Conservation (phyloP, 306 rosid species). For the Carpinus viminea region DNA sequence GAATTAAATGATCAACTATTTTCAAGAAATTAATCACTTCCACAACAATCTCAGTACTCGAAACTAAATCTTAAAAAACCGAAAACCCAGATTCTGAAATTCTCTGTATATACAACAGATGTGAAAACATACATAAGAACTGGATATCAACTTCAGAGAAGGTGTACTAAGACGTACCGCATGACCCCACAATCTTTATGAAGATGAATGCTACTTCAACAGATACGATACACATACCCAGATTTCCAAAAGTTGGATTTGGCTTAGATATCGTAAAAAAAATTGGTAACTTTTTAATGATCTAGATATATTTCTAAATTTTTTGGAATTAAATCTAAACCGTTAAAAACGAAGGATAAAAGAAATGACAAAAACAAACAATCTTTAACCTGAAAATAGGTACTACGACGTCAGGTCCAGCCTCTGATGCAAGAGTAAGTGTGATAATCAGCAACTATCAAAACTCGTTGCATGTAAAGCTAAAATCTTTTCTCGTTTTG, state of each 20-base stretch:
- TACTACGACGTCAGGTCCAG: background rate
- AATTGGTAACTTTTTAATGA: no score
- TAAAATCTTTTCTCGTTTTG: background rate
- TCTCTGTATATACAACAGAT: background rate
- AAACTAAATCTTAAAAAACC: background rate
- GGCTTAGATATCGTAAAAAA: no score
- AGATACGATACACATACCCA: background rate
- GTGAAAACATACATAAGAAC: background rate
- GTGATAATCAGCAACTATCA: background rate
- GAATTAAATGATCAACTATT: background rate
- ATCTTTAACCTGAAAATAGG: background rate
- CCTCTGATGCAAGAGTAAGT: background rate
- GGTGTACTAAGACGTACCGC: background rate
- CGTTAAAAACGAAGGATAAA: no score
- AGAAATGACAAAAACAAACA: background rate
- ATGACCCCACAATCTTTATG: background rate
- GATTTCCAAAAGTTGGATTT: background rate
- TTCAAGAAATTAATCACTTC: background rate
- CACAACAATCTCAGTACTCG: background rate
- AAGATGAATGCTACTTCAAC: background rate
- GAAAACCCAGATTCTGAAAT: background rate
- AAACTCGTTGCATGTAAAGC: background rate
- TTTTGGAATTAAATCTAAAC: no score
- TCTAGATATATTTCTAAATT: no score
- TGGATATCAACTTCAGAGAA: background rate